A percentile compares a stretch with the other conserved stretches of the same genome.
phyloP scores from a whole-genome alignment of 148 eudicot genomes.

The Silene latifolia region DNA sequence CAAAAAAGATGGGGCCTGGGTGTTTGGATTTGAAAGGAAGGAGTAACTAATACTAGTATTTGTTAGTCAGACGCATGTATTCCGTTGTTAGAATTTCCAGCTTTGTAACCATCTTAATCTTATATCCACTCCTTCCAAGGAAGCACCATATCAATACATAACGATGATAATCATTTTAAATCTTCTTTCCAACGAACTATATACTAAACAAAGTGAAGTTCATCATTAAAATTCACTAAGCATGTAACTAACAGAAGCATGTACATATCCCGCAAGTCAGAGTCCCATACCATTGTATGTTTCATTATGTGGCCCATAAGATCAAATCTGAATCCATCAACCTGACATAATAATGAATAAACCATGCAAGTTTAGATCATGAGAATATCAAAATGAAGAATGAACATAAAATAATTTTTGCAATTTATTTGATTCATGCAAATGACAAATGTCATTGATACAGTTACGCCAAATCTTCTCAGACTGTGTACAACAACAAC shows the following conservation, averaged over 20 bases:
- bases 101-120: neutral
- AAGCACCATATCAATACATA: neutral
- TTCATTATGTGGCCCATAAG: constrained; percentile 99
- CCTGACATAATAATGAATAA: constrained; percentile 42
- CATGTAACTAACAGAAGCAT: neutral
- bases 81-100: neutral
- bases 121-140: neutral
- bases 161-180: neutral
- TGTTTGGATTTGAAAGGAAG: too few relatives aligned
- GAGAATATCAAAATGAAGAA: neutral
- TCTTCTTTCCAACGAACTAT: neutral
- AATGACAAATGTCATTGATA: neutral
- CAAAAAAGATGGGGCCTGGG: too few relatives aligned
- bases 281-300: constrained; percentile 73
- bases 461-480: neutral
- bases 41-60: neutral
- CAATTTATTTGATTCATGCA: neutral
- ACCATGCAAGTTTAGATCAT: constrained; percentile 16
- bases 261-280: neutral
- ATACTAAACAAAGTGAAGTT: neutral
- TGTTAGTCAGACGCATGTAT: neutral
- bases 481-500: neutral
- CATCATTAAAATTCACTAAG: neutral
- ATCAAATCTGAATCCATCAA: constrained; percentile 99
- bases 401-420: neutral